Base-by-base conservation (phyloP, 257 asterid genomes). In the Capsicum chinense region DNA sequence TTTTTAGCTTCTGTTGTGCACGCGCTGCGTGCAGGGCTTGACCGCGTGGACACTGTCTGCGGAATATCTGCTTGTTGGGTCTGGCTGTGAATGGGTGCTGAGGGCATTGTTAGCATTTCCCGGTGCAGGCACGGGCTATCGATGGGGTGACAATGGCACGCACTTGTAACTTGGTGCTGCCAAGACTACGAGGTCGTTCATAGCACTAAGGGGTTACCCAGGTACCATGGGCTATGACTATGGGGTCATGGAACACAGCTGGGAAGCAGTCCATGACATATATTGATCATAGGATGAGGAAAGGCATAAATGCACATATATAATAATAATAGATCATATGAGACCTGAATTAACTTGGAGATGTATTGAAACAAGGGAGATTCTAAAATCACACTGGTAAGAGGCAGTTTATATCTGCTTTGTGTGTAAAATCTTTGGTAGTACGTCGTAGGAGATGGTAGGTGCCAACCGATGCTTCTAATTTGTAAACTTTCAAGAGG, bases 221-320 rank as follows among this genome's bases (percentile, higher is more conserved):
- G 9, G 3, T 15, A 15, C 62, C 19, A 6, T 94, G 84, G 98
- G 99, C 92, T 85, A 58, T 80, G 82, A 85, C 42, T 78, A 64
- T 71, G 16, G 56, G 7, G 33, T n/a, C 16, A 37, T 33, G 14
- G 39, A 21, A 52, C 60, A 15, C n/a, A 15, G n/a, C 60, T 56
- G 60, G 17, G 14, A 56, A 14, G n/a, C 60, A 56, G n/a, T 9
- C 21, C 50, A 39, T 5, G 26, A 33, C 19, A 17, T 63, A 16
- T 21, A 56, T 21, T 13, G 12, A n/a, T 35, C 19, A 33, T 64
- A 64, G 69, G 71, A 64, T 33, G 71, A 64, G 16, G 47, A 33
- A 64, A 64, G 42, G 4, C 13, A 48, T 52, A 6, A 76, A 47
- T 73, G 59, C 60, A n/a, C 58, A 52, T 14, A 15, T 52, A 76